phyloP scores from a whole-genome alignment of 1,139 yeast genomes.

The Pichia sp. region DNA sequence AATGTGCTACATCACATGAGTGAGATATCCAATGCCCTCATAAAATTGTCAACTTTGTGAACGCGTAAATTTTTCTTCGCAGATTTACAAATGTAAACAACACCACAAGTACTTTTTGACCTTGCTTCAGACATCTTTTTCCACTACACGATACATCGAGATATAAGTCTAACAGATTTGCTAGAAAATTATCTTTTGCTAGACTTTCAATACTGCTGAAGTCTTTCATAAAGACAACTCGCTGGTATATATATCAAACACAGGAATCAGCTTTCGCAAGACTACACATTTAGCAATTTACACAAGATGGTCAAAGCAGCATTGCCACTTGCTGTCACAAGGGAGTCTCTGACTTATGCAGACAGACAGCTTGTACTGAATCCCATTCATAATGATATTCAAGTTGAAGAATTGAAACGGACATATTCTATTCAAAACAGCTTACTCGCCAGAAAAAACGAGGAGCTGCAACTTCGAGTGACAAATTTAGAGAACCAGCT shows the following conservation, averaged over 20 bases:
- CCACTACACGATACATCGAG: neutral
- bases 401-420: conserved; percentile 17
- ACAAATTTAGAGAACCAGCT: conserved; percentile 48
- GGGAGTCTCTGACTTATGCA: conserved; percentile 11
- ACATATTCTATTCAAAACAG: conserved; percentile 45
- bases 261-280: neutral
- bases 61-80: neutral
- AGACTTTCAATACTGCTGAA: neutral
- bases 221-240: neutral
- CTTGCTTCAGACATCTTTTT: neutral
- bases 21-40: neutral
- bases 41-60: neutral
- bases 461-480: conserved; percentile 45
- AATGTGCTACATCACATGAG: neutral
- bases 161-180: neutral
- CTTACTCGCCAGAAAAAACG: conserved; percentile 53
- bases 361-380: conserved; percentile 3
- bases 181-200: neutral
- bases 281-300: neutral
- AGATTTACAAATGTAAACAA: conserved; percentile 1
- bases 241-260: neutral
- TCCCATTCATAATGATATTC: conserved; percentile 4
- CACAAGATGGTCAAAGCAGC: conserved; percentile 12
- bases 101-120: neutral
- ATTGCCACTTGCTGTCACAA: conserved; percentile 3